A percentile compares a stretch with the other conserved stretches of the same genome.
Evolutionary conservation across 108 stramenopile genomes (phyloP).

Genomic region (Cyclostephanos tholiformis): DNA sequence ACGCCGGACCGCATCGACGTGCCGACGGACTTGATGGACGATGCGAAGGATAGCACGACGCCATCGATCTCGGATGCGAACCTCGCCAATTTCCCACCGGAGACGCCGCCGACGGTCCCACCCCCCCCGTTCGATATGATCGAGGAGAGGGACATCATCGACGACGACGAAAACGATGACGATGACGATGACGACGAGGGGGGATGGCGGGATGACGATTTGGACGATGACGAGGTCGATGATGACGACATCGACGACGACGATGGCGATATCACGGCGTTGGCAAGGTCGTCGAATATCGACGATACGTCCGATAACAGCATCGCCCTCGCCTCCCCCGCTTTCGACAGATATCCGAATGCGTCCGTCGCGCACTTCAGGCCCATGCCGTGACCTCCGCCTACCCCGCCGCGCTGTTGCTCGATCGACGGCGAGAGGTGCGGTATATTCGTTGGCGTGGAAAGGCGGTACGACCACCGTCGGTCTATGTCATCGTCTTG

Average conservation of each 20-base stretch:
- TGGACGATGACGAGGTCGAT: conserved; percentile 6
- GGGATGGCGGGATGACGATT: too few species aligned
- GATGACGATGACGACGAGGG: too few species aligned
- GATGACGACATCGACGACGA: conserved; percentile 17
- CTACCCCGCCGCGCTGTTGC: background rate
- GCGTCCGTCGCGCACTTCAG: conserved; percentile 29
- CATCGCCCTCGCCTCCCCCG: conserved; percentile 25
- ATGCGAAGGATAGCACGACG: conserved; percentile 28
- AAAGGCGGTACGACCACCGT: background rate
- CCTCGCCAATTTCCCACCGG: background rate
- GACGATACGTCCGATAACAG: conserved; percentile 34
- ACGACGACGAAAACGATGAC: too few species aligned
- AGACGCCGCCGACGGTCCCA: too few species aligned
- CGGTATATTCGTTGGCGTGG: background rate
- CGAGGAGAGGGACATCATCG: too few species aligned
- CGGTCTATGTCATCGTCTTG: too few species aligned
- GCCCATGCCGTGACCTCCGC: conserved; percentile 23
- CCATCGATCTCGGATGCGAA: conserved; percentile 30
- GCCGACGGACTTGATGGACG: conserved; percentile 17
- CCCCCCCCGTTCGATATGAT: too few species aligned
- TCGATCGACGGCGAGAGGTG: background rate
- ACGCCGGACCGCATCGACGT: conserved; percentile 18
- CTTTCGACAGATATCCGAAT: conserved; percentile 28
- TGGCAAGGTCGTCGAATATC: conserved; percentile 31
- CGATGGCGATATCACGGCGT: conserved; percentile 20